These are phyloP conservation scores for Juglanconis sp. DNA, from an alignment of 2,329 filamentous ascomycete genomes.

Conservation along the genomic window DNA sequence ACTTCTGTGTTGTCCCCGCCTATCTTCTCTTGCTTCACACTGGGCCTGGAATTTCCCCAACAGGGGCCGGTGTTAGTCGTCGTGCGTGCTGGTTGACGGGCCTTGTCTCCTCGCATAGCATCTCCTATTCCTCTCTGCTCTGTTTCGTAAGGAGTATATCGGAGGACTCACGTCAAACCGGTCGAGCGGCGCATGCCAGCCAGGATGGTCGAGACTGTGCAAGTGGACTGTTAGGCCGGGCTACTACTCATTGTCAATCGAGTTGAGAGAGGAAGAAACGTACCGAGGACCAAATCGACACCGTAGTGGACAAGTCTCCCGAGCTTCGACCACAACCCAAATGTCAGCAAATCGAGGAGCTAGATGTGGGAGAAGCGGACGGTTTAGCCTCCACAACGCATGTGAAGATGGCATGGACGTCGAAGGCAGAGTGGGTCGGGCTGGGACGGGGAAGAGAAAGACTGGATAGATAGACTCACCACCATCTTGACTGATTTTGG, in stretches of 20 bases:
- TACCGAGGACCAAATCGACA: conserved; percentile 91
- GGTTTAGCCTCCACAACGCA: conserved; percentile 37
- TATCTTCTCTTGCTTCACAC: conserved; percentile 83
- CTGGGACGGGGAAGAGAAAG: not conserved
- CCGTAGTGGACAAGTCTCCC: conserved; percentile 92
- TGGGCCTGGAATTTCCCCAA: conserved; percentile 55
- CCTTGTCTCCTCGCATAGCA: not conserved
- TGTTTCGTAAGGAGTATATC: conserved; percentile 13
- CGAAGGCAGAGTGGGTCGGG: not conserved
- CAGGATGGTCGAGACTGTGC: conserved; percentile 87
- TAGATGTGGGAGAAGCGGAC: conserved; percentile 35
- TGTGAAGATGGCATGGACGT: conserved; percentile 16
- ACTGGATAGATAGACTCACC: conserved; percentile 19
- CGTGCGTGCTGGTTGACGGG: not conserved
- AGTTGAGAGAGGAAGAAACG: conserved; percentile 31
- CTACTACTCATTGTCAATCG: too few species aligned
- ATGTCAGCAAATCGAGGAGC: conserved; percentile 66
- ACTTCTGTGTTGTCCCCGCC: conserved; percentile 76
- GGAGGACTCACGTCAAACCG: conserved; percentile 82
- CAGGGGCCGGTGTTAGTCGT: conserved; percentile 42
- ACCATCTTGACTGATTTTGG: conserved; percentile 25
- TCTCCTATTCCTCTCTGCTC: not conserved
- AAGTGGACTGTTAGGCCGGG: not conserved
- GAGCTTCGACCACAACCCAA: conserved; percentile 74
- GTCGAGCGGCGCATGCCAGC: conserved; percentile 97